phyloP scores from a whole-genome alignment of 2,329 filamentous ascomycete genomes.

The Cladosporium sp. region DNA sequence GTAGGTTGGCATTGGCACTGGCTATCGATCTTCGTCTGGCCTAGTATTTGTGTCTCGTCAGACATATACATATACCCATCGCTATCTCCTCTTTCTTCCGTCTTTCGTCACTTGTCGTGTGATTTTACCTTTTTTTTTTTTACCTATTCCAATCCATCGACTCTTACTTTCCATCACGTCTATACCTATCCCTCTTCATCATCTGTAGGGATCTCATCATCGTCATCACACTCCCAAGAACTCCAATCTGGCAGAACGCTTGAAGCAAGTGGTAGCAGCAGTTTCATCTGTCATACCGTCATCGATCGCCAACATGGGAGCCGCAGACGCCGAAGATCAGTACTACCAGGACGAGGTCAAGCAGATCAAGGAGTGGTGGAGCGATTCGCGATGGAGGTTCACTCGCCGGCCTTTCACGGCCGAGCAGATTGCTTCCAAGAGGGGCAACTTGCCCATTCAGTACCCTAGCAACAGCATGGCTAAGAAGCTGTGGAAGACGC shows the following conservation, averaged over 20 bases:
- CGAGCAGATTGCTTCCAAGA: slow-evolving; percentile 94
- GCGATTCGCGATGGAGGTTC: slow-evolving; percentile 82
- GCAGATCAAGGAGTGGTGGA: slow-evolving; percentile 92
- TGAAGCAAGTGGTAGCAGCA: slow-evolving; percentile 31
- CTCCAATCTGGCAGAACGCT: slow-evolving; percentile 37
- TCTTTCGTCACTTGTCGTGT: background rate
- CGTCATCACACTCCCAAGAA: background rate
- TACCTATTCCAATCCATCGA: background rate
- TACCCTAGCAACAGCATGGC: slow-evolving; percentile 85
- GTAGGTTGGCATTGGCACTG: slow-evolving; percentile 9
- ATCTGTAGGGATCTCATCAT: background rate
- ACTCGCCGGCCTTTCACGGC: slow-evolving; percentile 92
- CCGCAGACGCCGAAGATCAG: slow-evolving; percentile 62
- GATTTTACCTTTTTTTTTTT: background rate
- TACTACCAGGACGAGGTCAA: slow-evolving; percentile 78
- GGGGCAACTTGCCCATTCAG: slow-evolving; percentile 83
- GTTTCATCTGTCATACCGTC: slow-evolving; percentile 26
- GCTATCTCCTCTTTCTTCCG: background rate
- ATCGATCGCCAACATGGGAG: slow-evolving; percentile 23
- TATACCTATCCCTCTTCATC: background rate
- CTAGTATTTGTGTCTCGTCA: too few relatives aligned
- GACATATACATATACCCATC: background rate
- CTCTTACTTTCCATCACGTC: background rate
- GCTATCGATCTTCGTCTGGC: too few relatives aligned
- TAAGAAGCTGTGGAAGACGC: slow-evolving; percentile 91